Evolutionary conservation across 1,139 yeast genomes (phyloP).

Genomic region (Lodderomyces elongisporus): DNA sequence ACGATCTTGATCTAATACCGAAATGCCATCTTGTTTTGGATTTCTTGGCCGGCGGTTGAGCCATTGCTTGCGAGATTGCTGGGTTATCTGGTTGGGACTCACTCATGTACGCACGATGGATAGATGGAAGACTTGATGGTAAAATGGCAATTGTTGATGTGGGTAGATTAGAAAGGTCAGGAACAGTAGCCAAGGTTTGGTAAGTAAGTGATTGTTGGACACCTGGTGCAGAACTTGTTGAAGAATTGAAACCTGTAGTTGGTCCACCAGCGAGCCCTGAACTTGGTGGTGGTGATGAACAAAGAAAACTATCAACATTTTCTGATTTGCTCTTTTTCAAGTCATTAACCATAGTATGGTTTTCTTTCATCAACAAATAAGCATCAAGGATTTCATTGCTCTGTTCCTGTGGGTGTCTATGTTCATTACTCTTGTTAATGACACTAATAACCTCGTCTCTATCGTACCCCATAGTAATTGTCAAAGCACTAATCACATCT

Average conservation of each 20-base stretch:
- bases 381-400: conserved; percentile 84
- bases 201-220: conserved; percentile 46
- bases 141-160: conserved; percentile 79
- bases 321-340: conserved; percentile 52
- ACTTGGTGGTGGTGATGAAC: conserved; percentile 46
- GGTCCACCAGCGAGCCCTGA: conserved; percentile 8
- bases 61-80: conserved; percentile 42
- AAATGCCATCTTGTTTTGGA: conserved; percentile 98
- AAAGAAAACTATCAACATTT: conserved; percentile 47
- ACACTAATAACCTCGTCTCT: conserved; percentile 81
- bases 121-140: conserved; percentile 91
- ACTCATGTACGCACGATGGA: conserved; percentile 90
- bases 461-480: conserved; percentile 90
- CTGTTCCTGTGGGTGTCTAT: conserved; percentile 10
- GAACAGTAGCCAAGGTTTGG: conserved; percentile 47
- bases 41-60: conserved; percentile 67
- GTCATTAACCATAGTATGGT: conserved; percentile 63
- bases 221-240: conserved; percentile 33
- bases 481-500: conserved; percentile 71
- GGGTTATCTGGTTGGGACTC: conserved; percentile 34
- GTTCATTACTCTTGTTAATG: conserved; percentile 44
- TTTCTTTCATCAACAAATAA: conserved; percentile 81
- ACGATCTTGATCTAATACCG: conserved; percentile 93
- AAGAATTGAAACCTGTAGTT: conserved; percentile 3
- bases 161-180: conserved; percentile 48